Percentiles rank a stretch among this genome's conserved stretches.
Conservation (phyloP, 768 basidiomycete species). For the Crassisporium funariophilum region DNA sequence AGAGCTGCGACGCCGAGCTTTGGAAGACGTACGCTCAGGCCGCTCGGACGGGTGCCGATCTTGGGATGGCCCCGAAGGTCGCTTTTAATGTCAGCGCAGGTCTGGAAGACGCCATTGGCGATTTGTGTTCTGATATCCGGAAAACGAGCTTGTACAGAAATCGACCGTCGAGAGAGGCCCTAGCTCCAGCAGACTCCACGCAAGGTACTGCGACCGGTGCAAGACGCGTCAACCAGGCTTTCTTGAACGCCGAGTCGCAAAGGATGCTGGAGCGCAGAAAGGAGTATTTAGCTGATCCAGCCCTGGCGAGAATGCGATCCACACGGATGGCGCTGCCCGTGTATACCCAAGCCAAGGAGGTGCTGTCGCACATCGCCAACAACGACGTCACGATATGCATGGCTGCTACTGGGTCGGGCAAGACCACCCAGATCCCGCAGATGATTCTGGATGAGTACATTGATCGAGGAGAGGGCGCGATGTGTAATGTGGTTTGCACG, state of each 20-base stretch:
- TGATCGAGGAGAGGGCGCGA: slow-evolving; percentile 72
- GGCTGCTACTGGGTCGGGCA: slow-evolving; percentile 91
- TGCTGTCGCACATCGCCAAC: slow-evolving; percentile 66
- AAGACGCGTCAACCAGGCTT: slow-evolving; percentile 1
- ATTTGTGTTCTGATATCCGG: slow-evolving; percentile 68
- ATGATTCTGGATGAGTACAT: slow-evolving; percentile 87
- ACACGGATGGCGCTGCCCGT: slow-evolving; percentile 76
- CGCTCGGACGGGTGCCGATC: slow-evolving; percentile 62
- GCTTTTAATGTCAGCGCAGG: slow-evolving; percentile 62
- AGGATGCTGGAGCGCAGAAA: slow-evolving; percentile 55
- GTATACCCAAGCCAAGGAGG: slow-evolving; percentile 61
- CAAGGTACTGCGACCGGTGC: slow-evolving; percentile 7
- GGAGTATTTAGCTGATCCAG: slow-evolving; percentile 61
- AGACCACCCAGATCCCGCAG: slow-evolving; percentile 95
- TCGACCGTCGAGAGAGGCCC: slow-evolving; percentile 41
- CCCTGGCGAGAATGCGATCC: slow-evolving; percentile 64
- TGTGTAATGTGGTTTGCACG: slow-evolving; percentile 90
- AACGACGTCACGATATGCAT: slow-evolving; percentile 89
- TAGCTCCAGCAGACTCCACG: slow-evolving; percentile 3
- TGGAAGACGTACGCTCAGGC: slow-evolving; percentile 74
- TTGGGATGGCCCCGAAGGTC: slow-evolving; percentile 73
- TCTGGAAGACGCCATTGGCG: slow-evolving; percentile 70
- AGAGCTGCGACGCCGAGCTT: slow-evolving; percentile 77
- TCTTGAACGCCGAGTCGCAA: slow-evolving; percentile 53
- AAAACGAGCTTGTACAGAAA: slow-evolving; percentile 67